Evolutionary conservation across 805 yeast genomes (phyloP), one percentile per base, ranked within the genome.

Genomic region (Candida caryicola): DNA sequence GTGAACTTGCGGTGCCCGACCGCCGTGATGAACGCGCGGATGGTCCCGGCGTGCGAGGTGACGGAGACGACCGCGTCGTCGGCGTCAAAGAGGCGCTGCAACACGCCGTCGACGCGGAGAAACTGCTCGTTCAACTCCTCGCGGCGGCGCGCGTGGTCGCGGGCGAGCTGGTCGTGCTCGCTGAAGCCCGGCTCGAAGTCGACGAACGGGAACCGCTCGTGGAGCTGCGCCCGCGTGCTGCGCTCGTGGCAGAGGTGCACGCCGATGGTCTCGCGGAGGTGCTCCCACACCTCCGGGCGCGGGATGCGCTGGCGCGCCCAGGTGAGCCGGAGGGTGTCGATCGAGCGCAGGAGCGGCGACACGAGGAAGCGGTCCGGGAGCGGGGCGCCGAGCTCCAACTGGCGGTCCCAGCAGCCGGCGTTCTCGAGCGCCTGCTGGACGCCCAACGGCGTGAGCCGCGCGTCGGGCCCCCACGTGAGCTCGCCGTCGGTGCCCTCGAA

Each of bases 1-100:
- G 62, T 57, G 40, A 57, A 57, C 29, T 55, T 45, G 15, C 62
- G 39, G 39, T 57, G 59, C n/a, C 60, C 60, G n/a, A 54, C 41
- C 5, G 51, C 60, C 2, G 55, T 52, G 23, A 56, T 43, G 26
- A 54, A 50, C 41, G 48, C 46, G 12, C 62, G 37, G 30, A 57
- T 57, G 8, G 60, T 56, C 7, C 60, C 60, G 1, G 62, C 60
- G 25, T 57, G 62, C 2, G 59, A 50, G 8, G 62, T 57, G 28
- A 59, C 44, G 19, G 50, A 45, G 28, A 57, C 35, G 14, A 53
- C 36, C 8, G 36, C 21, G 17, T 43, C 43, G n/a, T 33, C 37
- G 7, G 19, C 30, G 4, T 52, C 55, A 26, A 55, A 57, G 14
- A 55, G 29, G 17, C 16, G 21, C 41, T 55, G 62, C 30, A 57